Evolutionary conservation across 805 yeast genomes (phyloP), one percentile per base, ranked within the genome.

Genomic region (Zygoascus flipseniorum): DNA sequence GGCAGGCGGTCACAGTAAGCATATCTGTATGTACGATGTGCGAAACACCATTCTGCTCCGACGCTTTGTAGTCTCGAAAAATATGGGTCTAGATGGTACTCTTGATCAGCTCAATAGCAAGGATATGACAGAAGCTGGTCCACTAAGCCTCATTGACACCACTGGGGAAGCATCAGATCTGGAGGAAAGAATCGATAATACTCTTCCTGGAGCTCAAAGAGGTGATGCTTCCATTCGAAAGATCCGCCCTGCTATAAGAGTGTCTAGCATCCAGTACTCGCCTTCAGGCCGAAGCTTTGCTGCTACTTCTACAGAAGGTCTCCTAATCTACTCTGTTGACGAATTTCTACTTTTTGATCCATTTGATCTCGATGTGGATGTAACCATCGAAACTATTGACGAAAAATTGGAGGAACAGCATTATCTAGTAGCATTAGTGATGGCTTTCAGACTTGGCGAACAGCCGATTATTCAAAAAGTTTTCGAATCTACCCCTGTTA

Each of bases 371-470:
- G 98, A 92, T 65, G 74, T 89, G 47, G 98, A 93, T 62, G 81
- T 92, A 31, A 93, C 99, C 0, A 95, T 96, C 1, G 86, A 81
- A 47, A 72, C 86, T 5, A 84, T 89, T 0, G 54, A 80, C 35
- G 84, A 80, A 52, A 77, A 81, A 6, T 71, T 90, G 43, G 59
- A 71, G 8, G 84, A 81, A 49, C 75, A 75, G 52, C 84, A 82
- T 52, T 88, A 81, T 66, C 72, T 90, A 60, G 79, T 80, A 43
- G 92, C 97, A 0, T 69, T 92, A 54, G 86, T 90, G 13, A 89
- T 93, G 97, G 81, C 97, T 0, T 89, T 93, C 77, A 77, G 99
- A 68, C 76, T 93, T 56, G 93, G 93, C 65, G 99, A 93, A 65
- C 71, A 69, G 10, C 79, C 83, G 61, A 71, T 93, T 52, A 80